Evolutionary conservation across 352 stramenopile species (phyloP).

Genomic region (Globisporangium cederbergense): DNA sequence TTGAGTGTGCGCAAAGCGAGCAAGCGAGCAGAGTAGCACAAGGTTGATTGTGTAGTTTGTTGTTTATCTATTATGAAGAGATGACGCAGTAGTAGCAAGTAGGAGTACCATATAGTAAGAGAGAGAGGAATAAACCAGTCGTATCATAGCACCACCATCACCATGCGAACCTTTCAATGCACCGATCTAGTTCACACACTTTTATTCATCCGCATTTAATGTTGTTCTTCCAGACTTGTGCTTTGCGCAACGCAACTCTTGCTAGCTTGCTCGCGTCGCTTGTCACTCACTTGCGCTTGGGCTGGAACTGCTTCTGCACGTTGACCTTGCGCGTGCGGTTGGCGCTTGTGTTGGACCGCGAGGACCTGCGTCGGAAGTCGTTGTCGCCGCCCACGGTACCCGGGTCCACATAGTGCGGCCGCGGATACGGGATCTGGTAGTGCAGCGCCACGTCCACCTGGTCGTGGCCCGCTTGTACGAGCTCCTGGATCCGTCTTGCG

Average conservation of each 20-base stretch:
- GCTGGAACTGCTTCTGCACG: conserved; percentile 47
- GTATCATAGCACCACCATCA: conserved; percentile 1
- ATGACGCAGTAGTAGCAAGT: conserved; percentile 9
- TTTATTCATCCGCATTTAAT: conserved; percentile 4
- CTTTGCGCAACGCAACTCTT: too few relatives aligned
- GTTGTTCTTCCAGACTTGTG: conserved; percentile 9
- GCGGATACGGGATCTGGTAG: conserved; percentile 84
- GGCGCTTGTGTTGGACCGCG: conserved; percentile 46
- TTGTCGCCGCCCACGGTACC: conserved; percentile 73
- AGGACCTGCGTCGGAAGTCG: conserved; percentile 60
- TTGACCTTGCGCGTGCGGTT: conserved; percentile 38
- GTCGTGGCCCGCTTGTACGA: conserved; percentile 54
- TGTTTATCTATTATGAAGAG: conserved; percentile 8
- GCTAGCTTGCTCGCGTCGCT: too few relatives aligned
- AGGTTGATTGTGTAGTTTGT: background rate
- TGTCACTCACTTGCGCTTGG: conserved; percentile 13
- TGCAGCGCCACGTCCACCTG: conserved; percentile 79
- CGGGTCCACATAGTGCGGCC: conserved; percentile 72
- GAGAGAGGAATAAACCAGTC: background rate
- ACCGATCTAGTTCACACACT: background rate
- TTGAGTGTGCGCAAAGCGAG: background rate
- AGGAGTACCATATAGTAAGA: conserved; percentile 5
- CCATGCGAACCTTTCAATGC: background rate
- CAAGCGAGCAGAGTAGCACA: background rate
- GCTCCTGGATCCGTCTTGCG: conserved; percentile 35